Percentiles rank a stretch among this genome's conserved stretches.
Conservation (phyloP, 495 filamentous ascomycete species). For the Astrothelium macrocarpum region DNA sequence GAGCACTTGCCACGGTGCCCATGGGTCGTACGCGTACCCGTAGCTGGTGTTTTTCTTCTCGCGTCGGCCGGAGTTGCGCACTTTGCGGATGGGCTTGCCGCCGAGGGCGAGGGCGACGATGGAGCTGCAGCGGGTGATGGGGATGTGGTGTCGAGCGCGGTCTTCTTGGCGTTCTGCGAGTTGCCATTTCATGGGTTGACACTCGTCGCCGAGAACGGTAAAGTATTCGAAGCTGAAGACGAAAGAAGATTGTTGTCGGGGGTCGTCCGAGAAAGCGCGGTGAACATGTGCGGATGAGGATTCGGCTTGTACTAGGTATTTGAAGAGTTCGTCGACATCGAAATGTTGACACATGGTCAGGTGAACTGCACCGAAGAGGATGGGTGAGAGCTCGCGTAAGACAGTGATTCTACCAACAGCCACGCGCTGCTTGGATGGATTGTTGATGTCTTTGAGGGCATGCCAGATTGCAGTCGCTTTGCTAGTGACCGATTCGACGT, state of each 20-base stretch:
- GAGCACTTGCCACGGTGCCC: slow-evolving; percentile 44
- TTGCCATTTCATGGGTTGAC: slow-evolving; percentile 45
- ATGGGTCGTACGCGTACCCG: slow-evolving; percentile 40
- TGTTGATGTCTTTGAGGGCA: slow-evolving; percentile 29
- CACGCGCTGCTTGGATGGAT: slow-evolving; percentile 19
- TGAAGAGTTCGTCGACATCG: slow-evolving; percentile 45
- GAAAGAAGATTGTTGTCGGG: slow-evolving; percentile 37
- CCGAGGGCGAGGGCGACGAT: slow-evolving; percentile 41
- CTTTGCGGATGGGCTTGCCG: slow-evolving; percentile 30
- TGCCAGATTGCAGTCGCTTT: slow-evolving; percentile 36
- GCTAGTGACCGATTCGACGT: slow-evolving; percentile 21
- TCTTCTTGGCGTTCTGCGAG: slow-evolving; percentile 29
- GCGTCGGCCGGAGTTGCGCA: slow-evolving; percentile 31
- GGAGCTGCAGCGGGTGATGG: slow-evolving; percentile 41
- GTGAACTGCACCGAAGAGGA: slow-evolving; percentile 43
- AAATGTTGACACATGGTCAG: slow-evolving; percentile 39
- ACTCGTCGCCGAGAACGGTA: slow-evolving; percentile 39
- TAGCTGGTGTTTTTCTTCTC: slow-evolving; percentile 22
- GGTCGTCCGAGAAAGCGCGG: slow-evolving; percentile 32
- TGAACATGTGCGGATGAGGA: slow-evolving; percentile 32
- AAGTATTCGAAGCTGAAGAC: slow-evolving; percentile 49
- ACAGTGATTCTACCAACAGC: slow-evolving; percentile 46
- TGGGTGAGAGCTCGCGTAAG: slow-evolving; percentile 42
- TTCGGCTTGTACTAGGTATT: slow-evolving; percentile 32
- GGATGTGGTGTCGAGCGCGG: slow-evolving; percentile 33